Base-by-base conservation (phyloP, 1,139 yeast genomes). In the Geotrichum bryndzae region DNA sequence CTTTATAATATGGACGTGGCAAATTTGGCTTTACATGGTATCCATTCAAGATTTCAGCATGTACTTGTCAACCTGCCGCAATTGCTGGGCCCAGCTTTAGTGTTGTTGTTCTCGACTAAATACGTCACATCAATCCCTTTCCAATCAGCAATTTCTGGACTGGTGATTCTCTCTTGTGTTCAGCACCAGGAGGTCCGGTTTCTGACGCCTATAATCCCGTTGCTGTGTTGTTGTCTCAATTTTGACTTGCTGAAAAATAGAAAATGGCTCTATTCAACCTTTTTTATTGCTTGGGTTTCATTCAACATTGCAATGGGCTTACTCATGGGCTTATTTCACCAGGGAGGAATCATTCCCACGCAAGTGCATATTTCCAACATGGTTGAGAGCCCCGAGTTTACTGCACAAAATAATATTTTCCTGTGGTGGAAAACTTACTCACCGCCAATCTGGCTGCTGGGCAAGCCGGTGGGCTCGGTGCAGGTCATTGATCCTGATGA, bases 181-280 rank as follows among this genome's bases (percentile, higher is more conserved):
- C 96, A 96, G 10, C 99, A 95, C 71, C 99, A 95, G 72, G 99
- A 95, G 72, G 79, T 90, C 33, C 78, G 99, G 55, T 95, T 95
- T 72, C 75, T 95, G 56, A 69, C 86, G 0, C 99, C 99, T 0
- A 70, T 87, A 25, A 76, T 88, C 0, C 97, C 98, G 0, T 75
- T 92, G 6, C 72, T 86, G 6, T 83, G 88, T 67, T 81, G 86
- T 60, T 83, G 90, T 65, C 80, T 87, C 65, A 86, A 84, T 69
- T 73, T 66, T 63, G 56, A 65, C 29, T 62, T 70, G 18, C 57
- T 66, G n/a, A 64, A 65, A 10, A 64, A 61, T 29, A 63, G 58
- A 29, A 57, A 64, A 2, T 55, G 46, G 53, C 46, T 66, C 29
- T 61, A 70, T n/a, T 63, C 66, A 23, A 35, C 66, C 2, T 60